Base-by-base conservation (phyloP, 306 rosid species). In the Quercus suber region DNA sequence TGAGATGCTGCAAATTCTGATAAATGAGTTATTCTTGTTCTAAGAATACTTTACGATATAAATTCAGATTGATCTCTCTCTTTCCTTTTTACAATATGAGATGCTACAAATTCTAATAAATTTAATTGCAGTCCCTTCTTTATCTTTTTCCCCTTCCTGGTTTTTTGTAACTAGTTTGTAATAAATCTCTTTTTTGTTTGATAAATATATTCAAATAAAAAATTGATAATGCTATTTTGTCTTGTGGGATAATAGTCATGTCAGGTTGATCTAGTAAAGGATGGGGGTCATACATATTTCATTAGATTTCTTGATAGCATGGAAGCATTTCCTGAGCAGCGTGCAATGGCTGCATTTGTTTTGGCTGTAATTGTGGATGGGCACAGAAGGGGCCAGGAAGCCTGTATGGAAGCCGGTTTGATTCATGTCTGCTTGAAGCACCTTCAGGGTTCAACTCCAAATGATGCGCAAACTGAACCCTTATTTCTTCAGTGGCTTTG, bases 321-420 rank as follows among this genome's bases (percentile, higher is more conserved):
- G 86, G 99, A 96, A 83, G 97, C 96, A 69, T 93, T 53, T 84
- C 97, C 98, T 37, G 97, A 96, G 79, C 97, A 93, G 78, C 96
- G 94, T 60, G 99, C 99, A 78, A 93, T 93, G 99, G 98, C 99
- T 80, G 99, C 99, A 37, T 96, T 93, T 84, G 97, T 96, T 82
- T 88, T 96, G 86, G 99, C 99, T 51, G 98, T 93, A 71, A 96
- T 93, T 79, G 97, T 96, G 77, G 99, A 96, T 82, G 96, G 94
- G 57, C 97, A 96, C 87, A 87, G 91, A 78, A 88, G 94, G 43
- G 99, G 99, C 68, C 98, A 96, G 86, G 98, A 96, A 90, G 99
- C 94, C 68, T 96, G 98, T 87, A 78, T 91, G 73, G 94, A 93
- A 86, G 93, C 92, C 70, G 91, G 87, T 80, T 64, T 96, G 74